Evolutionary conservation across 352 stramenopile genomes (phyloP).

Genomic region (Phytophthora pseudosyringae): DNA sequence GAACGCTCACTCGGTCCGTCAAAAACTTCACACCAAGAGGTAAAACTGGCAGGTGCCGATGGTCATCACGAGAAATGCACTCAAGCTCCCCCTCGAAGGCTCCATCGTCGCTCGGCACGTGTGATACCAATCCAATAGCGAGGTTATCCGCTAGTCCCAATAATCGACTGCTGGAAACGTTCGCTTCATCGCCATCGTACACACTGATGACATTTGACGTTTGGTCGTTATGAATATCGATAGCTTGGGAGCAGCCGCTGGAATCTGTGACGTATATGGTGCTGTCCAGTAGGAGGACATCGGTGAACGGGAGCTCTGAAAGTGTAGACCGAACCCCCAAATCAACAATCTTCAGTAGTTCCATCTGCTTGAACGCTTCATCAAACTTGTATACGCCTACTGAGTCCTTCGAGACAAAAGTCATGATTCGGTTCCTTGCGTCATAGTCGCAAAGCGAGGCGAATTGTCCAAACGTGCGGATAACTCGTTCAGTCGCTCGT

Average conservation of each 20-base stretch:
- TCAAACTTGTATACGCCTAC: slow-evolving; percentile 41
- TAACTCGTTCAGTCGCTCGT: slow-evolving; percentile 10
- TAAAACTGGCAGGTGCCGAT: slow-evolving; percentile 39
- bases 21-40: slow-evolving; percentile 34
- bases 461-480: slow-evolving; percentile 28
- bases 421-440: slow-evolving; percentile 25
- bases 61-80: slow-evolving; percentile 44
- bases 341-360: slow-evolving; percentile 35
- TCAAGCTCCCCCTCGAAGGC: slow-evolving; percentile 28
- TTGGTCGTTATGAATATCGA: slow-evolving; percentile 53
- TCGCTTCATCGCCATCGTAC: background rate
- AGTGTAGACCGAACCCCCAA: slow-evolving; percentile 38
- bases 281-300: slow-evolving; percentile 33
- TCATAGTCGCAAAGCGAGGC: slow-evolving; percentile 38
- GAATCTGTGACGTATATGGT: slow-evolving; percentile 44
- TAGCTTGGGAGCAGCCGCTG: slow-evolving; percentile 31
- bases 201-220: slow-evolving; percentile 38
- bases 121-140: slow-evolving; percentile 32
- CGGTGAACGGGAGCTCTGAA: slow-evolving; percentile 30
- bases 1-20: slow-evolving; percentile 30
- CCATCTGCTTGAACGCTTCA: slow-evolving; percentile 37
- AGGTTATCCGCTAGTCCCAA: slow-evolving; percentile 45
- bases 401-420: slow-evolving; percentile 24
- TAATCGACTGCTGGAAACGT: slow-evolving; percentile 7
- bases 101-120: slow-evolving; percentile 13